Evolutionary conservation across 2,329 filamentous ascomycete genomes (phyloP).

Genomic region (Drechslera avenae): DNA sequence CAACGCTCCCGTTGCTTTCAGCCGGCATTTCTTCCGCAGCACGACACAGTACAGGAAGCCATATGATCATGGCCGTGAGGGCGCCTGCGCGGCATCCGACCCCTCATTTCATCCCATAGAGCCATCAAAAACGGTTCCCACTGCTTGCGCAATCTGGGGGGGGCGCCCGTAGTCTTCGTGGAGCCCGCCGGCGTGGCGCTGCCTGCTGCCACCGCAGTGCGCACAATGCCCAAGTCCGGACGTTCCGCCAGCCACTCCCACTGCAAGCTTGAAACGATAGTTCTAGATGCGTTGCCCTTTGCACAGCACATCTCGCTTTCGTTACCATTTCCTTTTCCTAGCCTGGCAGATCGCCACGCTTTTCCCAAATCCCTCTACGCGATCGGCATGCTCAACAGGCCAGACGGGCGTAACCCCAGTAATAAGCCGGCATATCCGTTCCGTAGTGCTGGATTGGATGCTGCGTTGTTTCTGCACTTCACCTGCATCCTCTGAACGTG

Average conservation of each 20-base stretch:
- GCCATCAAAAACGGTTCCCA: conserved; percentile 22
- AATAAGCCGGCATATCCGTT: conserved; percentile 16
- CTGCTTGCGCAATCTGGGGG: conserved; percentile 13
- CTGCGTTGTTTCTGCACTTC: conserved; percentile 15
- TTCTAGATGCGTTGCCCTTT: neutral
- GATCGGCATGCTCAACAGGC: conserved; percentile 24
- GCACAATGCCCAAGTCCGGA: conserved; percentile 12
- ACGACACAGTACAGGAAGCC: conserved; percentile 32
- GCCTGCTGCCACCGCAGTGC: conserved; percentile 1
- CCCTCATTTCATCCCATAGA: conserved; percentile 29
- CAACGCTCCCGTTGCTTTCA: conserved; percentile 28
- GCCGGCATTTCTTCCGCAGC: conserved; percentile 36
- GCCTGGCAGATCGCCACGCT: conserved; percentile 8
- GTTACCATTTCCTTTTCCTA: conserved; percentile 3
- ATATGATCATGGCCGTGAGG: conserved; percentile 15
- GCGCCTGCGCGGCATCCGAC: conserved; percentile 3
- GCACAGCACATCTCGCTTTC: conserved; percentile 1
- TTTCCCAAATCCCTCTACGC: conserved; percentile 8
- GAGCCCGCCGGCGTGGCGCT: conserved; percentile 5
- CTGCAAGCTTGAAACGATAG: conserved; percentile 4
- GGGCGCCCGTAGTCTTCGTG: conserved; percentile 3
- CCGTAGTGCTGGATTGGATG: conserved; percentile 25
- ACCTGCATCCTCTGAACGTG: conserved; percentile 28
- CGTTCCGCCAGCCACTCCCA: conserved; percentile 13
- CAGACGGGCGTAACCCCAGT: conserved; percentile 5